Evolutionary conservation across 768 basidiomycete genomes (phyloP), one percentile per base, ranked within the genome.

Genomic region (Pilatotrama ljubarskyi): DNA sequence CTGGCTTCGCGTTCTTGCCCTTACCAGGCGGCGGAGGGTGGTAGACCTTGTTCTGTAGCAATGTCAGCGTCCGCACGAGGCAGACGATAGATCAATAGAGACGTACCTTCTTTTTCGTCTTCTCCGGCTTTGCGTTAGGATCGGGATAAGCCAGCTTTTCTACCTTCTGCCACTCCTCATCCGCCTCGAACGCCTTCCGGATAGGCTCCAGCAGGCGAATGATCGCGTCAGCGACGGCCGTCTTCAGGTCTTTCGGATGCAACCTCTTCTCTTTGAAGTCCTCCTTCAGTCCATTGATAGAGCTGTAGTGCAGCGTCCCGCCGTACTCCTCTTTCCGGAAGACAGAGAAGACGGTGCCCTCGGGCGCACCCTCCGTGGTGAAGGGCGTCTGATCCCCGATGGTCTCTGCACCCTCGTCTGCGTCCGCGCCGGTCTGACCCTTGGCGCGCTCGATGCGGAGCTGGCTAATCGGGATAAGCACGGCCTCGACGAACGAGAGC

Each of bases 181-280:
- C 85, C 63, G 76, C 83, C 66, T 87, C 81, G 68, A 93, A 98
- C 51, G 84, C 82, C 63, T 85, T 82, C 63, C 89, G 83, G 49
- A 99, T 87, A 0, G 96, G 95, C 18, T 84, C 85, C 57, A 98
- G 74, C 42, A 99, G 75, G 24, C 78, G 78, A 68, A 83, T 81
- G 70, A 98, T 86, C 13, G 85, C 87, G 35, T 86, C 84, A 42
- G 83, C 81, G 15, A 96, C 91, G 0, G 85, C 82, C 3, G 73
- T 74, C 79, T 99, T 99, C 70, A 98, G 75, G 73, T 97, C 97
- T 32, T 85, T 87, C 7, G 97, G 97, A 72, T 97, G 94, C 4
- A 99, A 67, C 63, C 83, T 82, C 75, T 86, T 88, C 58, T 78
- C 81, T 29, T 79, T 84, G 70, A 94, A 99, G 53, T 90, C 92